Base-by-base conservation (phyloP, 75 land plant genomes). In the Ceratopteris richardii region DNA sequence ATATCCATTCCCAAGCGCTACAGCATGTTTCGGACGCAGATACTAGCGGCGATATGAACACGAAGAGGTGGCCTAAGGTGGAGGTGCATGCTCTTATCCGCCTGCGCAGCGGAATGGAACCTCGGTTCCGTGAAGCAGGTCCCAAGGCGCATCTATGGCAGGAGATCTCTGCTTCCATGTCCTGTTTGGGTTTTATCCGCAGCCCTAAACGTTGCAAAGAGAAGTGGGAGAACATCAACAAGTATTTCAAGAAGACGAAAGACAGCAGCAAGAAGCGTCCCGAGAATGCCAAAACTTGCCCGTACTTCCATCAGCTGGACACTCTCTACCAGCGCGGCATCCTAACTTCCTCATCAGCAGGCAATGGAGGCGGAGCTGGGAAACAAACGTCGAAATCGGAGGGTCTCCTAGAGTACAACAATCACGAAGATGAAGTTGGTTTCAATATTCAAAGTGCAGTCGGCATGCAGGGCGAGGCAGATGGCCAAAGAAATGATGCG, bases 181-280 rank as follows among this genome's bases (percentile, higher is more conserved):
- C 53, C 0, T 40, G 31, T 21, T 19, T 84, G 48, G 93, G 93
- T 2, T 88, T 75, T 50, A 42, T 52, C 3, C 61, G 93, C 18
- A 73, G 68, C 53, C 63, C 88, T 13, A 81, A 74, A 78, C 66
- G 77, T 56, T 88, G 93, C 73, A 84, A 84, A 58, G 85, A 88
- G 69, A 88, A 84, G 62, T 88, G 93, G 93, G 93, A 88, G 56
- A 87, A 83, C 48, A 80, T 88, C 65, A 88, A 84, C 76, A 84
- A 88, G 66, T 88, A 88, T 73, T 81, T 84, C 73, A 80, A 77
- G 64, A 84, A 73, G 70, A 62, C 80, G 2, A 79, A 66, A 31
- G 78, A 70, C 4, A 79, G 61, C 60, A 72, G 62, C 10, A 78
- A 70, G 66, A 77, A 65, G 58, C 57, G 71, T 13, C 60, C 76